Base-by-base conservation (phyloP, 257 asterid species). In the Jacaranda copaia region DNA sequence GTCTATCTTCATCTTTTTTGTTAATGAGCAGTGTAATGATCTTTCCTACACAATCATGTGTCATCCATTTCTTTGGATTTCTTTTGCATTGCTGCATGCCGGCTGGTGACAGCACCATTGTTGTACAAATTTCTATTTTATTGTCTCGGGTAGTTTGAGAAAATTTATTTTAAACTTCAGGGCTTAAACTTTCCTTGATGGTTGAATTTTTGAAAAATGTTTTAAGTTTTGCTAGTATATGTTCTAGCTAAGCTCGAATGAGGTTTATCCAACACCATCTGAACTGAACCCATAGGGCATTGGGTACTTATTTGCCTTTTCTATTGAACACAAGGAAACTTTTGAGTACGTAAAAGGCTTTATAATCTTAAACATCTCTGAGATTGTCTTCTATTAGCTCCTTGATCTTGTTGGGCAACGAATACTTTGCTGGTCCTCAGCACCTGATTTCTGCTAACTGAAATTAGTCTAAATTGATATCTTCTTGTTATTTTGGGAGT, bases 241-340 rank as follows among this genome's bases (percentile, higher is more conserved):
- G 32, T 55, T 55, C 60, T 55, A n/a, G 2, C 19, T 0, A 5
- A 55, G n/a, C 60, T 55, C 5, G 60, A n/a, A 55, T 55, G 8
- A 55, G 60, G 25, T n/a, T 1, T 55, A 55, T 55, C 60, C 5
- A n/a, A 2, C 20, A 18, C 25, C 43, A 43, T 65, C 18, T 42
- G 7, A 43, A 64, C 35, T 39, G 6, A 55, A 16, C 14, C 60
- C 52, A n/a, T n/a, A 39, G 1, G 11, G 25, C n/a, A 15, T 55
- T 42, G 46, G 60, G 60, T 55, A 55, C 8, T 65, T 42, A 8
- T 42, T 43, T 40, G 42, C 67, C 8, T 25, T 68, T 2, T 45
- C 19, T 11, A 11, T n/a, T 67, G 57, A 67, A 68, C 14, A 40
- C 25, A 38, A 64, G 70, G 8, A 64, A 64, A 40, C 70, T 64